Percentiles rank a stretch among this genome's conserved stretches.
phyloP scores from a whole-genome alignment of 2,329 filamentous ascomycete genomes.

The Plectosphaerella sp. region DNA sequence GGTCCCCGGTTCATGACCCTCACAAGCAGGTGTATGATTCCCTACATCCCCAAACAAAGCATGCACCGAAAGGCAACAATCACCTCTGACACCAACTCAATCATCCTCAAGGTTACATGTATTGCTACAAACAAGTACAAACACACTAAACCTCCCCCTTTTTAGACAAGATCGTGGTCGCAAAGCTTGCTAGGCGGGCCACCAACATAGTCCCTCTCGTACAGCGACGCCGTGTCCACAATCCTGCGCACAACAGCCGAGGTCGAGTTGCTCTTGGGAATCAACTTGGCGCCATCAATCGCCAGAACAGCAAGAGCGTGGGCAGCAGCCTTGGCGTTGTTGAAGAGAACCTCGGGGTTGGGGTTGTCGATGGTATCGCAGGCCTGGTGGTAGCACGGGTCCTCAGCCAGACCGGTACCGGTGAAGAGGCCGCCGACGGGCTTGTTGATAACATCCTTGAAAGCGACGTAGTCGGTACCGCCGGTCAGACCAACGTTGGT shows the following conservation, averaged over 20 bases:
- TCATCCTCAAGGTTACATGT: no score
- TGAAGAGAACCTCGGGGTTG: constrained; percentile 25
- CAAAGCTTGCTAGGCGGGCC: not conserved
- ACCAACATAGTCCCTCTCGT: not conserved
- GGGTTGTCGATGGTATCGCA: constrained; percentile 34
- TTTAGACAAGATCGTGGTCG: constrained; percentile 3
- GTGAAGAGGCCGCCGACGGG: constrained; percentile 54
- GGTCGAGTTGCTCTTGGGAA: constrained; percentile 5
- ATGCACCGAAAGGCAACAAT: no score
- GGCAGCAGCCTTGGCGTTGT: constrained; percentile 20
- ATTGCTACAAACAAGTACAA: not conserved
- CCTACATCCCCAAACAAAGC: no score
- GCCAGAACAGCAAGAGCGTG: constrained; percentile 8
- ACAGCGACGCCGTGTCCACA: not conserved
- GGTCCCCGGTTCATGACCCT: no score
- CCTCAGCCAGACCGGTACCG: constrained; percentile 47
- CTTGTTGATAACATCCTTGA: constrained; percentile 49
- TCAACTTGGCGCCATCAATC: constrained; percentile 12
- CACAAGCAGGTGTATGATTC: no score
- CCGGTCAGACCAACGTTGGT: constrained; percentile 27
- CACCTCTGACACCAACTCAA: no score
- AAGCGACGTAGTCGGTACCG: constrained; percentile 58
- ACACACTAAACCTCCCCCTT: not conserved
- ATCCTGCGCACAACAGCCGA: not conserved
- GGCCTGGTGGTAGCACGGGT: constrained; percentile 26